Conservation (phyloP, 1,139 yeast species). For the Saccharomyces hybrid region DNA sequence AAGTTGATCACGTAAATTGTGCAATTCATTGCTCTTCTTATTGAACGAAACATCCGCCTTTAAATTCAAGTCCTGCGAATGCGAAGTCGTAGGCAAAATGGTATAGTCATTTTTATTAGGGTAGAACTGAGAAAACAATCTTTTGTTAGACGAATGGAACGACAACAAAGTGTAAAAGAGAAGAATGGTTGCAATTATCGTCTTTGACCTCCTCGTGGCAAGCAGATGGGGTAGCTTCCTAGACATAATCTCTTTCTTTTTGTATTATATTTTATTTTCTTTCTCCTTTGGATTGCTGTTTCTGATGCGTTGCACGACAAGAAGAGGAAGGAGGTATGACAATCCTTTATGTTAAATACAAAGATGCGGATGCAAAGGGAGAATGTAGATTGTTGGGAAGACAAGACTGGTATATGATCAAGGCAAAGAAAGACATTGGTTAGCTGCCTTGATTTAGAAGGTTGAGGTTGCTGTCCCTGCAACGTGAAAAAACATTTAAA, state of each 20-base stretch:
- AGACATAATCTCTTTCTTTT: background rate
- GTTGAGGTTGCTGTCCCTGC: constrained; percentile 4
- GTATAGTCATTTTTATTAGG: background rate
- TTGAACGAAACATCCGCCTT: constrained; percentile 2
- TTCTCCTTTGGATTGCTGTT: background rate
- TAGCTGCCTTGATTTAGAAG: background rate
- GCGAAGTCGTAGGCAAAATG: constrained; percentile 24
- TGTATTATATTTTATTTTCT: background rate
- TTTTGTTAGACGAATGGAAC: constrained; percentile 10
- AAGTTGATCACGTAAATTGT: constrained; percentile 44
- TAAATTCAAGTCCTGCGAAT: constrained; percentile 15
- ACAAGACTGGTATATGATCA: background rate
- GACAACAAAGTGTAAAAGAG: constrained; percentile 11
- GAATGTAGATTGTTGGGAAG: background rate
- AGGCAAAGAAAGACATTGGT: background rate
- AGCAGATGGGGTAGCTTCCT: background rate
- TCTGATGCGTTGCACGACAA: background rate
- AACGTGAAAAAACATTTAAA: background rate
- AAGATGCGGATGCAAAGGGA: background rate
- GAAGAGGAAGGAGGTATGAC: background rate
- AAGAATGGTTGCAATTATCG: constrained; percentile 6
- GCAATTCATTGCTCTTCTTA: background rate
- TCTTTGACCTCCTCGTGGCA: background rate
- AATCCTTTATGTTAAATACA: background rate
- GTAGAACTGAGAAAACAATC: constrained; percentile 4